These are phyloP conservation scores for Hirsutella rhossiliensis DNA, from an alignment of 2,329 filamentous ascomycete species.

Conservation along the genomic window DNA sequence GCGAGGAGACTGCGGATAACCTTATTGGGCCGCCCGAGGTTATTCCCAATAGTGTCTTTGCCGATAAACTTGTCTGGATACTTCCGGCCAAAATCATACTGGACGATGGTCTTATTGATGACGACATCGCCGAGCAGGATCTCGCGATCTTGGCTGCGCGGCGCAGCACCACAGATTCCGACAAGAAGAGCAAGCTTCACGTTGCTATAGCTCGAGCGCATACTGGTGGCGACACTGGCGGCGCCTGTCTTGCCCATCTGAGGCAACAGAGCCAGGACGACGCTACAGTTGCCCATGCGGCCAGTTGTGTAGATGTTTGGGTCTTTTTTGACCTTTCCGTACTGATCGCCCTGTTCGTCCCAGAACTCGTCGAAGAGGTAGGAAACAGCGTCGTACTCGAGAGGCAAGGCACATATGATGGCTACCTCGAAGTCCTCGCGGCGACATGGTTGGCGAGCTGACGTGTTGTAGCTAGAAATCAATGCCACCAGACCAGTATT, in stretches of 20 bases:
- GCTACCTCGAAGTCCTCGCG: constrained; percentile 4
- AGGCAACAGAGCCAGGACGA: constrained; percentile 13
- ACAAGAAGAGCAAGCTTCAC: constrained; percentile 22
- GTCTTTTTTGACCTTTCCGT: constrained; percentile 5
- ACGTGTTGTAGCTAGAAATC: no score
- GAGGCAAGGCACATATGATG: constrained; percentile 5
- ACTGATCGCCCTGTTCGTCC: constrained; percentile 3
- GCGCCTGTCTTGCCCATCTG: constrained; percentile 16
- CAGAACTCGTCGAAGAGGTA: constrained; percentile 6
- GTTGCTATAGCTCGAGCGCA: constrained; percentile 18
- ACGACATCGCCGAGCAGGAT: constrained; percentile 19
- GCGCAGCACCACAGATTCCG: constrained; percentile 25
- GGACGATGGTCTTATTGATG: constrained; percentile 15
- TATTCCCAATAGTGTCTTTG: constrained; percentile 14
- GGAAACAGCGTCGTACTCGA: constrained; percentile 5
- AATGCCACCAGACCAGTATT: no score
- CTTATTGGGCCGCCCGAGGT: constrained; percentile 10
- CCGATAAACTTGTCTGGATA: constrained; percentile 11
- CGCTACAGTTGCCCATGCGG: constrained; percentile 11
- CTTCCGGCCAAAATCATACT: constrained; percentile 16
- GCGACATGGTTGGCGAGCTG: no score
- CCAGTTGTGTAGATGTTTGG: constrained; percentile 11
- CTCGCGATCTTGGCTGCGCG: constrained; percentile 7
- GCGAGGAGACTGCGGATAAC: constrained; percentile 16
- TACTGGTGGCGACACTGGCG: constrained; percentile 11